A percentile compares a stretch with the other conserved stretches of the same genome.
Conservation (phyloP, 2,329 filamentous ascomycete species). For the Stachybotrys echinatus region DNA sequence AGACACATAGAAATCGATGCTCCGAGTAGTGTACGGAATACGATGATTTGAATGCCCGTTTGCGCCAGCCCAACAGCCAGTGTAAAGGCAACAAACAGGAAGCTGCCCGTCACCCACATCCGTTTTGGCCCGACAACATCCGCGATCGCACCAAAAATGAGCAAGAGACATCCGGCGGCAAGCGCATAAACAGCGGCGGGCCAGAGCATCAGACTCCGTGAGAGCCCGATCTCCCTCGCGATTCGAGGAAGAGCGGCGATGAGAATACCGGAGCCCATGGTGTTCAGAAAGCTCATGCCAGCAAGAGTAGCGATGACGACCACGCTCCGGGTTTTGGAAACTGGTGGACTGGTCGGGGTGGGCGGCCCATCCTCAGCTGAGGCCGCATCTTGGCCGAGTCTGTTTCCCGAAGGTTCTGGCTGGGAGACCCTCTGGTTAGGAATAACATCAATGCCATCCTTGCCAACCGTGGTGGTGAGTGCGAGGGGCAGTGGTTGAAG, state of each 20-base stretch:
- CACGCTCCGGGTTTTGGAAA: slow-evolving; percentile 18
- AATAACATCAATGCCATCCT: background rate
- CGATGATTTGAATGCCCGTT: slow-evolving; percentile 30
- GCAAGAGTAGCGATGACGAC: slow-evolving; percentile 25
- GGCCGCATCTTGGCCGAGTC: too few relatives aligned
- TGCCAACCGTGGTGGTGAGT: background rate
- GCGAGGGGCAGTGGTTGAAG: background rate
- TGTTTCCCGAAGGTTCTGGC: background rate
- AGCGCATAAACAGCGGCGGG: slow-evolving; percentile 22
- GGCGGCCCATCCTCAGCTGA: background rate
- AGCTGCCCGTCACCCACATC: slow-evolving; percentile 21
- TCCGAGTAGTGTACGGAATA: slow-evolving; percentile 28
- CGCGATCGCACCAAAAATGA: slow-evolving; percentile 22
- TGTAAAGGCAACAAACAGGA: slow-evolving; percentile 21
- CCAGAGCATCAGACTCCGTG: slow-evolving; percentile 23
- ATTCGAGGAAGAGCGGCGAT: slow-evolving; percentile 31
- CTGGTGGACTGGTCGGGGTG: too few relatives aligned
- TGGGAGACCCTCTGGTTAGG: background rate
- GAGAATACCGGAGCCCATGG: slow-evolving; percentile 30
- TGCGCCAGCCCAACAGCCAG: slow-evolving; percentile 24
- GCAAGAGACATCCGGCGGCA: slow-evolving; percentile 18
- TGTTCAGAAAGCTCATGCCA: slow-evolving; percentile 27
- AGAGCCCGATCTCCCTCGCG: slow-evolving; percentile 25
- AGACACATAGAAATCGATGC: slow-evolving; percentile 31
- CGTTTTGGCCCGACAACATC: slow-evolving; percentile 22